phyloP scores from a whole-genome alignment of 2,329 filamentous ascomycete species.

The Orbilia oligospora region DNA sequence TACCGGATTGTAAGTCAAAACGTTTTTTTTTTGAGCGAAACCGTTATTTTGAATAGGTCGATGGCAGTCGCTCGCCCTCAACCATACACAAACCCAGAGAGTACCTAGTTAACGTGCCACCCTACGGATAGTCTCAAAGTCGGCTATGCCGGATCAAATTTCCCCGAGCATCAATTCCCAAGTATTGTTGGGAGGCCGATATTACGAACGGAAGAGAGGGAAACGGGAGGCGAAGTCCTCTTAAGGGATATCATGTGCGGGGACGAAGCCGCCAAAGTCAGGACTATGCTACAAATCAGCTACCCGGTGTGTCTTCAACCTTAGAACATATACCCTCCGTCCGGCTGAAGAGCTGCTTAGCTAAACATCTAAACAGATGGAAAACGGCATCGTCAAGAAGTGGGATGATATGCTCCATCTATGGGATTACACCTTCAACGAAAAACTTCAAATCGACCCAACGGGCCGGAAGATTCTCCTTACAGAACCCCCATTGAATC shows the following conservation, averaged over 20 bases:
- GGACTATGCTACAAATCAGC: constrained; percentile 97
- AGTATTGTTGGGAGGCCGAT: constrained; percentile 98
- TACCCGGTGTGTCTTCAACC: constrained; percentile 79
- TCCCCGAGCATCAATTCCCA: constrained; percentile 98
- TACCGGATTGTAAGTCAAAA: constrained; percentile 79
- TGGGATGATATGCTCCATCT: constrained; percentile 99
- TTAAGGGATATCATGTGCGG: constrained; percentile 99
- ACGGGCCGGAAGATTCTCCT: constrained; percentile 95
- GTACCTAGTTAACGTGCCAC: constrained; percentile 26
- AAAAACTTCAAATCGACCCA: constrained; percentile 95
- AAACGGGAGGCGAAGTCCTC: constrained; percentile 59
- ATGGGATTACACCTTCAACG: constrained; percentile 98
- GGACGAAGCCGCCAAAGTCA: constrained; percentile 94
- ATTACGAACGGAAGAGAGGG: constrained; percentile 89
- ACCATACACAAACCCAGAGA: background rate
- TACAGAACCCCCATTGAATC: constrained; percentile 98
- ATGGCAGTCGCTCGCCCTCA: constrained; percentile 12
- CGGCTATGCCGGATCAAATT: constrained; percentile 99
- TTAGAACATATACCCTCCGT: background rate
- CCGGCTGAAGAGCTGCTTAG: constrained; percentile 2
- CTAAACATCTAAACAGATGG: constrained; percentile 76
- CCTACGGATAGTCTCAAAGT: constrained; percentile 79
- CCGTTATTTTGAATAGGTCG: constrained; percentile 18
- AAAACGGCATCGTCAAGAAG: constrained; percentile 99
- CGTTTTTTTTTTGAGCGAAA: background rate